phyloP scores from a whole-genome alignment of 2,329 filamentous ascomycete genomes.

The Colletotrichum sp. region DNA sequence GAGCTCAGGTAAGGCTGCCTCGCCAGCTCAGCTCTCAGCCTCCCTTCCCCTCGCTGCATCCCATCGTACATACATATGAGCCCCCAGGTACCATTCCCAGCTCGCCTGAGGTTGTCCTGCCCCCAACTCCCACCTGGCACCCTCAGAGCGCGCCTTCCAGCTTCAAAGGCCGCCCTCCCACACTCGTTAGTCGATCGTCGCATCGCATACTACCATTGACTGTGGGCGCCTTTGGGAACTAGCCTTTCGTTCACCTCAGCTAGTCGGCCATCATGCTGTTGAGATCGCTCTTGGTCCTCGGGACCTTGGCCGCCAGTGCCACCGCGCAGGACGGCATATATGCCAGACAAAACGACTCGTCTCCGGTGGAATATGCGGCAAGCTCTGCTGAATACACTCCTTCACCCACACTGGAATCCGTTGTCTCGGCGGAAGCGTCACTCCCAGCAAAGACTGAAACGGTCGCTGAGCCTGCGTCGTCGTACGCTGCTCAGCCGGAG shows the following conservation, averaged over 20 bases:
- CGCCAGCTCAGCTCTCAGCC: constrained; percentile 10
- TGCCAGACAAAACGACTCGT: constrained; percentile 10
- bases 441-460: background rate
- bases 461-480: background rate
- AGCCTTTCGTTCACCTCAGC: background rate
- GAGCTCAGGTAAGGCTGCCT: constrained; percentile 11
- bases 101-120: constrained; percentile 4
- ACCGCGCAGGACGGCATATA: background rate
- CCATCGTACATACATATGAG: constrained; percentile 18
- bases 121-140: background rate
- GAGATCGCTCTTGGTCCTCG: background rate
- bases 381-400: background rate
- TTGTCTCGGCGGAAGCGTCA: background rate
- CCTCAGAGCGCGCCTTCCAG: background rate
- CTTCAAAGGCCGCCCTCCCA: constrained; percentile 2
- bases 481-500: background rate
- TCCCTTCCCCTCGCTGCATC: background rate
- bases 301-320: background rate
- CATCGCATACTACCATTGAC: constrained; percentile 2
- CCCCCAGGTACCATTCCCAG: constrained; percentile 1
- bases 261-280: background rate
- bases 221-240: background rate
- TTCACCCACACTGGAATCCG: background rate
- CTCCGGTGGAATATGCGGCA: background rate
- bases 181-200: constrained; percentile 5